Percentiles rank a stretch among this genome's conserved stretches.
Conservation (phyloP, 2,329 filamentous ascomycete genomes). For the Aspergillus ibericus region DNA sequence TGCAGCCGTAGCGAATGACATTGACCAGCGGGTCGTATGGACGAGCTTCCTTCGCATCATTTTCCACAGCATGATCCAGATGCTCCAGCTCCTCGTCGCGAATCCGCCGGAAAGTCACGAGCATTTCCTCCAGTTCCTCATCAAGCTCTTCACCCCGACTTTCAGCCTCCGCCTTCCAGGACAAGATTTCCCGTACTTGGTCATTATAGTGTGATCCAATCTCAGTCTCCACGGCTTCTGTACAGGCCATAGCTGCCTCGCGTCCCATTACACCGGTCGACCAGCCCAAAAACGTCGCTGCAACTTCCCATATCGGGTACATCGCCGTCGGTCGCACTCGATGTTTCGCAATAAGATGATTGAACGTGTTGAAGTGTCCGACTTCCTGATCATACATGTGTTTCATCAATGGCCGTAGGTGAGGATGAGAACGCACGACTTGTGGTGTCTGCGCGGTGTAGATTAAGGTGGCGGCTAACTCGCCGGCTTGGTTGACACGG, state of each 20-base stretch:
- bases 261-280: slow-evolving; percentile 82
- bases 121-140: slow-evolving; percentile 70
- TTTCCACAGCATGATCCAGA: slow-evolving; percentile 88
- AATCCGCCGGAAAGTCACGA: slow-evolving; percentile 75
- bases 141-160: slow-evolving; percentile 76
- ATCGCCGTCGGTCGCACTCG: slow-evolving; percentile 89
- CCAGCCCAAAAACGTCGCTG: slow-evolving; percentile 84
- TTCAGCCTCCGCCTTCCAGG: slow-evolving; percentile 77
- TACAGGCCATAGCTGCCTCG: slow-evolving; percentile 97
- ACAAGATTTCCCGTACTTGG: slow-evolving; percentile 78
- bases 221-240: slow-evolving; percentile 96
- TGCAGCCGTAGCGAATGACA: slow-evolving; percentile 84
- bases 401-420: slow-evolving; percentile 85
- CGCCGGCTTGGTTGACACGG: slow-evolving; percentile 95
- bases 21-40: slow-evolving; percentile 88
- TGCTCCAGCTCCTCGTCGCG: slow-evolving; percentile 96
- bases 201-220: slow-evolving; percentile 95
- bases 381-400: slow-evolving; percentile 99
- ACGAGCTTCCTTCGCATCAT: slow-evolving; percentile 85
- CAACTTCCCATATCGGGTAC: slow-evolving; percentile 83
- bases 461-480: slow-evolving; percentile 93
- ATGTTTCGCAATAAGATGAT: slow-evolving; percentile 76
- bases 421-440: slow-evolving; percentile 76
- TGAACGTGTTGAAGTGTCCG: slow-evolving; percentile 83
- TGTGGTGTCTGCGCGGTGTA: slow-evolving; percentile 85